Evolutionary conservation across 2,329 filamentous ascomycete species (phyloP).

Genomic region (Penicillium sp.): DNA sequence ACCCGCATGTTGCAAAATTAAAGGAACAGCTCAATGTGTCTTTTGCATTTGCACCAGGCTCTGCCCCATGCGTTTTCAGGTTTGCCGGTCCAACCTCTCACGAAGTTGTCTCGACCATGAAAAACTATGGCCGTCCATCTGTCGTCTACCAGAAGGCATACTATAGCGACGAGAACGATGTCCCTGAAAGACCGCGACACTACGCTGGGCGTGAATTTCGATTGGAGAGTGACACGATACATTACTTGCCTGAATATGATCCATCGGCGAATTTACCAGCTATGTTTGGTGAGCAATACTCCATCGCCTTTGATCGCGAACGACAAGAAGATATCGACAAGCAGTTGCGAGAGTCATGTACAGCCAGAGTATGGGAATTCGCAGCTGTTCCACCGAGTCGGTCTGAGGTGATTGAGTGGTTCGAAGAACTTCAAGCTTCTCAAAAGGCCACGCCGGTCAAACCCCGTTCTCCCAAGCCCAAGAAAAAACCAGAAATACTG

Average conservation of each 20-base stretch:
- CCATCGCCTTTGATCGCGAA: constrained; percentile 46
- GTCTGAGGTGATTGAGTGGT: constrained; percentile 65
- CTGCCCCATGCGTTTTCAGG: constrained; percentile 24
- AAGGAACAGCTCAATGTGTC: constrained; percentile 22
- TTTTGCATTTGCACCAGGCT: constrained; percentile 26
- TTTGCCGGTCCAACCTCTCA: constrained; percentile 25
- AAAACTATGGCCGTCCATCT: constrained; percentile 53
- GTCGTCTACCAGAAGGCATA: constrained; percentile 79
- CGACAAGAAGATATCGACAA: constrained; percentile 50
- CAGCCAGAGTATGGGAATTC: constrained; percentile 70
- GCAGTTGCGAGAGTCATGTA: constrained; percentile 53
- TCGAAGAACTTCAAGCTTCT: constrained; percentile 37
- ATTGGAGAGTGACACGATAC: constrained; percentile 66
- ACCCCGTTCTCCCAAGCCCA: constrained; percentile 8
- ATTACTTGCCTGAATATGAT: constrained; percentile 76
- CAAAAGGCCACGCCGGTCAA: constrained; percentile 4
- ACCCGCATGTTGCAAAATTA: constrained; percentile 18
- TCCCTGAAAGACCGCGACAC: constrained; percentile 68
- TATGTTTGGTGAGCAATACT: constrained; percentile 50
- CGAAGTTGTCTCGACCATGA: constrained; percentile 54
- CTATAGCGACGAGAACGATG: constrained; percentile 77
- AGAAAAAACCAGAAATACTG: constrained; percentile 39
- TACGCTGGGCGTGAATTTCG: constrained; percentile 85
- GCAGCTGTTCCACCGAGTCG: constrained; percentile 63
- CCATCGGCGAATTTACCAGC: constrained; percentile 53